Evolutionary conservation across 305 asterid species (phyloP).

Genomic region (Fraxinus floribunda): DNA sequence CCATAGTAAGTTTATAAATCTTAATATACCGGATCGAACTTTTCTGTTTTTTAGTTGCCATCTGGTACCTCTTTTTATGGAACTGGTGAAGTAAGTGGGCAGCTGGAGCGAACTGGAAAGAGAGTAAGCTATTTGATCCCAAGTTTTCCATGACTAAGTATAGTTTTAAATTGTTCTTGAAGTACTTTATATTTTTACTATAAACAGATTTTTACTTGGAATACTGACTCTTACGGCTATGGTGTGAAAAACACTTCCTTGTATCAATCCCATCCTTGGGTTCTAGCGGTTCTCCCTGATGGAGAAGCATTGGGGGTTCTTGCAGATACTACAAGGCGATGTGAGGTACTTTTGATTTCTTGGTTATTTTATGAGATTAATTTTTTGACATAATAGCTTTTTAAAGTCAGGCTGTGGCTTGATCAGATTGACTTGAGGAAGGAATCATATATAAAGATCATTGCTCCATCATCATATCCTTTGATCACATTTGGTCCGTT

Average conservation of each 20-base stretch:
- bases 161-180: not conserved
- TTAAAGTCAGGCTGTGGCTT: constrained; percentile 17
- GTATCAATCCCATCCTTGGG: constrained; percentile 99
- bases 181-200: constrained; percentile 3
- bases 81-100: constrained; percentile 96
- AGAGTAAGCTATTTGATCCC: constrained; percentile 49
- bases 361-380: not conserved
- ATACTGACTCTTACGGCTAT: constrained; percentile 94
- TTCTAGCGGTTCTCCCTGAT: constrained; percentile 73
- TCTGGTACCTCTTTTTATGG: constrained; percentile 85
- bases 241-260: constrained; percentile 86
- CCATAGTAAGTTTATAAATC: not conserved
- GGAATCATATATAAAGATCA: constrained; percentile 58
- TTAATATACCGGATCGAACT: constrained; percentile 8
- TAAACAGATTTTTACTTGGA: constrained; percentile 80
- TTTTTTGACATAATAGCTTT: constrained; percentile 8
- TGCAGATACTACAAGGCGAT: constrained; percentile 86
- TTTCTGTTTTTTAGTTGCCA: constrained; percentile 60
- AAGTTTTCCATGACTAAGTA: not conserved
- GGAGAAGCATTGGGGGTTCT: constrained; percentile 90
- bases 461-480: constrained; percentile 63
- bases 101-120: constrained; percentile 93
- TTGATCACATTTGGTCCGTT: constrained; percentile 87
- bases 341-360: constrained; percentile 58
- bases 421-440: constrained; percentile 78